Evolutionary conservation across 2,329 filamentous ascomycete genomes (phyloP).

Genomic region (Tolypocladium capitatum): DNA sequence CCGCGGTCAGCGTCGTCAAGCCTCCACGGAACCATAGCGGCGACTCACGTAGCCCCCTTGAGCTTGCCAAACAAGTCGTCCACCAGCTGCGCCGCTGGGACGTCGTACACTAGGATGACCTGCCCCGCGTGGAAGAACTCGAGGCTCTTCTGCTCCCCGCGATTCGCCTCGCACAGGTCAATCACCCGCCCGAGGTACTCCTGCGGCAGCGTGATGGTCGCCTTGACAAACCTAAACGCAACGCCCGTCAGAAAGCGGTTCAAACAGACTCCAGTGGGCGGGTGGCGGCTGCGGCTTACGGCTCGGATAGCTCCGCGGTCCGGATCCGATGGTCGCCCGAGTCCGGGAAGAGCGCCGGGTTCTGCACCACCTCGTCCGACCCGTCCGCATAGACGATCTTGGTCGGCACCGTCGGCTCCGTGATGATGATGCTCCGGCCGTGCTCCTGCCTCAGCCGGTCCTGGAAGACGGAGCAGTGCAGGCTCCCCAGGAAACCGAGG

Average conservation of each 20-base stretch:
- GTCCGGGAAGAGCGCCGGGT: conserved; percentile 80
- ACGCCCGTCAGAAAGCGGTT: background rate
- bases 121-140: conserved; percentile 87
- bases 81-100: conserved; percentile 80
- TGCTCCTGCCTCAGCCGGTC: conserved; percentile 90
- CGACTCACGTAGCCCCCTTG: conserved; percentile 61
- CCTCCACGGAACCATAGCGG: background rate
- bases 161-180: conserved; percentile 81
- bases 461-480: conserved; percentile 98
- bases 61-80: conserved; percentile 97
- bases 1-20: background rate
- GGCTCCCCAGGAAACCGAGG: conserved; percentile 84
- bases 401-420: conserved; percentile 86
- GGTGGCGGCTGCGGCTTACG: conserved; percentile 23
- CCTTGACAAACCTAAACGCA: conserved; percentile 49
- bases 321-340: conserved; percentile 33
- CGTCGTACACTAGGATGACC: conserved; percentile 84
- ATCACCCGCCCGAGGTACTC: conserved; percentile 92
- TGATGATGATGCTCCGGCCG: conserved; percentile 90
- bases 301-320: conserved; percentile 34
- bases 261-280: no score
- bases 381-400: conserved; percentile 71
- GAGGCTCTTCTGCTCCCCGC: conserved; percentile 74
- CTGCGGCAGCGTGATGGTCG: conserved; percentile 82
- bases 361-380: conserved; percentile 66